Percentiles rank a stretch among this genome's conserved stretches.
phyloP scores from a whole-genome alignment of 2,329 filamentous ascomycete genomes.

The Phialophora expanda region DNA sequence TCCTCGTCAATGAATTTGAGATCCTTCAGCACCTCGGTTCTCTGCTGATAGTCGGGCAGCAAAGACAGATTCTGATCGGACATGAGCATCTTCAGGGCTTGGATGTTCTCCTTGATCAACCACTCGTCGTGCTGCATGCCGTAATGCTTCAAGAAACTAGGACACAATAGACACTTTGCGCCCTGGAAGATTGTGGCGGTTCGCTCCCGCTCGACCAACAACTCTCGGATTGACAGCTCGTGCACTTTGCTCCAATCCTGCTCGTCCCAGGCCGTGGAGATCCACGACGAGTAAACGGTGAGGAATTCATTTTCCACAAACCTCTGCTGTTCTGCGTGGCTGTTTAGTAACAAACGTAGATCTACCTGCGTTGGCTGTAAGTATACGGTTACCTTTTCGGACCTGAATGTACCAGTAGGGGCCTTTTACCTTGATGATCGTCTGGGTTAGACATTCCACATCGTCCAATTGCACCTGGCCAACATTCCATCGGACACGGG shows the following conservation, averaged over 20 bases:
- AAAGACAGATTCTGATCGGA: constrained; percentile 96
- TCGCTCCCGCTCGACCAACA: constrained; percentile 72
- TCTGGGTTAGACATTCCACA: constrained; percentile 82
- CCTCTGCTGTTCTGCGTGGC: constrained; percentile 55
- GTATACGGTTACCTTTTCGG: constrained; percentile 53
- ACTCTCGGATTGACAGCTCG: constrained; percentile 78
- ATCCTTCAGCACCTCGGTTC: constrained; percentile 88
- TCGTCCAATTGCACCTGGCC: constrained; percentile 74
- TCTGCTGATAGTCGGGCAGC: constrained; percentile 94
- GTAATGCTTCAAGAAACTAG: constrained; percentile 86
- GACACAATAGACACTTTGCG: constrained; percentile 71
- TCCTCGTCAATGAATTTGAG: constrained; percentile 88
- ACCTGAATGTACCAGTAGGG: constrained; percentile 56
- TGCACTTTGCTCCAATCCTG: constrained; percentile 79
- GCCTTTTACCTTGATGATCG: constrained; percentile 59
- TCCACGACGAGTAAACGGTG: constrained; percentile 75
- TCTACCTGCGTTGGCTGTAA: constrained; percentile 42
- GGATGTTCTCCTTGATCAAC: constrained; percentile 93
- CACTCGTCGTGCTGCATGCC: constrained; percentile 97
- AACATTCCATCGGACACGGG: constrained; percentile 71
- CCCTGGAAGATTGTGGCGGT: constrained; percentile 67
- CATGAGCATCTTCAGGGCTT: constrained; percentile 82
- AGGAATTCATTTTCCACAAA: constrained; percentile 72
- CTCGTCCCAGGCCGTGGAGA: constrained; percentile 77
- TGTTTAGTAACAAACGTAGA: constrained; percentile 47